Percentiles rank a stretch among this genome's conserved stretches.
These are phyloP conservation scores for Paramarasmius palmivorus DNA, from an alignment of 1,284 basidiomycete species.

Conservation along the genomic window DNA sequence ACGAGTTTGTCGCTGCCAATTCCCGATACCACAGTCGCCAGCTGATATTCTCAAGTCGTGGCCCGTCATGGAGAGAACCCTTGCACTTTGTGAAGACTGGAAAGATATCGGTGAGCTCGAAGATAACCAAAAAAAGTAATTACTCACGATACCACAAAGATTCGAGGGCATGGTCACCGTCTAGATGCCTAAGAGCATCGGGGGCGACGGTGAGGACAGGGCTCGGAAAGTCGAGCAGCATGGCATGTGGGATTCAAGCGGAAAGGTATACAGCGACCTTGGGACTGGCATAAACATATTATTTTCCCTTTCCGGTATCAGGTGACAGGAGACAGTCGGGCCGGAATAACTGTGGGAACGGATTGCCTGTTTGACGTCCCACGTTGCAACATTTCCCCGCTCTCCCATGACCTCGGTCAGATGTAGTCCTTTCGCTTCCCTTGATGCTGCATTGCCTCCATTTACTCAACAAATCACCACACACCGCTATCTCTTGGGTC, in stretches of 20 bases:
- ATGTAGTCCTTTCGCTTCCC: conserved; percentile 2
- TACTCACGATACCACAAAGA: conserved; percentile 64
- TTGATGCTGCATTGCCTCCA: not conserved
- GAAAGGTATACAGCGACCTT: not conserved
- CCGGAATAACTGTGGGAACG: not conserved
- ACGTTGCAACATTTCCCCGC: conserved; percentile 2
- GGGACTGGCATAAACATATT: not conserved
- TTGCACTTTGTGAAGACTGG: conserved; percentile 82
- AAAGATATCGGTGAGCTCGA: conserved; percentile 7
- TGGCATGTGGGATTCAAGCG: conserved; percentile 22
- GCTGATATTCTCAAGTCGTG: conserved; percentile 80
- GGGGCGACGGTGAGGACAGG: conserved; percentile 65
- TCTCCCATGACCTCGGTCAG: conserved; percentile 6
- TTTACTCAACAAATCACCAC: too few species aligned
- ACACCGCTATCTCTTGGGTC: too few species aligned
- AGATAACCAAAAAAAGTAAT: conserved; percentile 4
- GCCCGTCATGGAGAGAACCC: conserved; percentile 73
- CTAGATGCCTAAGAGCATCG: conserved; percentile 64
- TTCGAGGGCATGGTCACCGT: conserved; percentile 63
- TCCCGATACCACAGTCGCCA: conserved; percentile 86
- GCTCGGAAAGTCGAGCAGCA: conserved; percentile 53
- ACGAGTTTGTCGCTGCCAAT: conserved; percentile 35
- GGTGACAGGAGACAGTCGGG: not conserved
- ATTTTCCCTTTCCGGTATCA: not conserved
- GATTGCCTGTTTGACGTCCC: not conserved